Conservation (phyloP, 2,329 filamentous ascomycete genomes). For the Sclerotinia spermophila region DNA sequence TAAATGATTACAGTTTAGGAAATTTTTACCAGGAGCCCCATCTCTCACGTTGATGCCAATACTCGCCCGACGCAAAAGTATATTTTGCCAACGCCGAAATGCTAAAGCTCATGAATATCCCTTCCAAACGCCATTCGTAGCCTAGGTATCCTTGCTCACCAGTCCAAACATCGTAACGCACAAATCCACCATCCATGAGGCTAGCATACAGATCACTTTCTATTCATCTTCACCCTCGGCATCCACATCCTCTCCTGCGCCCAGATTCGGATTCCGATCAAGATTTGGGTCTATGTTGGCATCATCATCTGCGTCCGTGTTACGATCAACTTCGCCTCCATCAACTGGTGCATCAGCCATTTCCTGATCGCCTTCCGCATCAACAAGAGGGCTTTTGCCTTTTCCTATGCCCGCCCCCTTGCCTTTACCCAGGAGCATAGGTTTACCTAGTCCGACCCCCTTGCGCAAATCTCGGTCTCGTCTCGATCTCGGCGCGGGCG, state of each 20-base stretch:
- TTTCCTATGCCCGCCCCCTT: constrained; percentile 23
- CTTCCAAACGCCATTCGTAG: constrained; percentile 11
- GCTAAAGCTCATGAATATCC: constrained; percentile 1
- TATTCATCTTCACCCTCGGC: constrained; percentile 8
- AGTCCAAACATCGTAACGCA: constrained; percentile 2
- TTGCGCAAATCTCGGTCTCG: constrained; percentile 24
- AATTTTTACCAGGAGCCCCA: not conserved
- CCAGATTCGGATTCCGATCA: not conserved
- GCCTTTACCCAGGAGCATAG: constrained; percentile 25
- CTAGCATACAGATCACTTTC: not conserved
- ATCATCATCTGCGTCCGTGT: constrained; percentile 4
- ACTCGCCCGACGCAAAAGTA: constrained; percentile 1
- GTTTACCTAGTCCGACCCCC: constrained; percentile 33
- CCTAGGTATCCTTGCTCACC: constrained; percentile 11
- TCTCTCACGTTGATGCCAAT: constrained; percentile 6
- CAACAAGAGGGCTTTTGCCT: constrained; percentile 23
- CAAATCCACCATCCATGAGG: not conserved
- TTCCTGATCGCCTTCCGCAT: constrained; percentile 30
- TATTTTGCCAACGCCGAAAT: constrained; percentile 5
- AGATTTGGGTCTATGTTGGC: not conserved
- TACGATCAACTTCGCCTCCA: constrained; percentile 20
- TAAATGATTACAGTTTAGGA: constrained; percentile 13
- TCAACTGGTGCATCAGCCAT: constrained; percentile 38
- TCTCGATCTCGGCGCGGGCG: constrained; percentile 27
- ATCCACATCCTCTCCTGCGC: not conserved